Conservation (phyloP, 768 basidiomycete species). For the Clitopilus hobsonii region DNA sequence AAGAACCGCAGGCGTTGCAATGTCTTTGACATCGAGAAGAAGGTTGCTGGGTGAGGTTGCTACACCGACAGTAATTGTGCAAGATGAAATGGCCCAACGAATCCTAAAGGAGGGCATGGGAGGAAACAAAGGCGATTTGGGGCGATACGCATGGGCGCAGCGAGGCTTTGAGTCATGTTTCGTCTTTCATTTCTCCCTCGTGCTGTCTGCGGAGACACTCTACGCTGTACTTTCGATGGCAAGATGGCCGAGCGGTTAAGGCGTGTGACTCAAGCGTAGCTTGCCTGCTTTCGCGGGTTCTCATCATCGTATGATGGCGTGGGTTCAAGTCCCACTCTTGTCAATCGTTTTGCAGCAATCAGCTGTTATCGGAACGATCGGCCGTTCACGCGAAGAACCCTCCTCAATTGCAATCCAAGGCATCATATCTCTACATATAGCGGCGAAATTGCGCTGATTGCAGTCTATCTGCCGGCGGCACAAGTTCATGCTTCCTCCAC, state of each 20-base stretch:
- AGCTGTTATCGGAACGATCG: no score
- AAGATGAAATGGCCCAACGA: background rate
- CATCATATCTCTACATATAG: no score
- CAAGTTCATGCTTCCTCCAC: no score
- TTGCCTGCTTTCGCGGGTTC: conserved; percentile 22
- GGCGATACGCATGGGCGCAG: background rate
- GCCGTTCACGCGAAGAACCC: no score
- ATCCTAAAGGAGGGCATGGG: no score
- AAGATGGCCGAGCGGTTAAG: conserved; percentile 47
- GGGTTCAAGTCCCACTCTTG: conserved; percentile 25
- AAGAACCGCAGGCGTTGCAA: background rate
- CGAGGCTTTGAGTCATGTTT: background rate
- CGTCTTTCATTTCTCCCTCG: background rate
- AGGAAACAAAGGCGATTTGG: no score
- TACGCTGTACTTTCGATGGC: conserved; percentile 19
- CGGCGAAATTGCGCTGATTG: no score
- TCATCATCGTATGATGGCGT: conserved; percentile 24
- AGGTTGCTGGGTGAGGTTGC: background rate
- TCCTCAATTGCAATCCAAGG: no score
- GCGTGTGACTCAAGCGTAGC: conserved; percentile 44
- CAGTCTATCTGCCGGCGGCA: no score
- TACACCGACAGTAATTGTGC: background rate
- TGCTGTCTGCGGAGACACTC: background rate
- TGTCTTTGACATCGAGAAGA: background rate
- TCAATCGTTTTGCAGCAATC: conserved; percentile 9